Base-by-base conservation (phyloP, 495 filamentous ascomycete species). In the Aspergillus conjunctus region DNA sequence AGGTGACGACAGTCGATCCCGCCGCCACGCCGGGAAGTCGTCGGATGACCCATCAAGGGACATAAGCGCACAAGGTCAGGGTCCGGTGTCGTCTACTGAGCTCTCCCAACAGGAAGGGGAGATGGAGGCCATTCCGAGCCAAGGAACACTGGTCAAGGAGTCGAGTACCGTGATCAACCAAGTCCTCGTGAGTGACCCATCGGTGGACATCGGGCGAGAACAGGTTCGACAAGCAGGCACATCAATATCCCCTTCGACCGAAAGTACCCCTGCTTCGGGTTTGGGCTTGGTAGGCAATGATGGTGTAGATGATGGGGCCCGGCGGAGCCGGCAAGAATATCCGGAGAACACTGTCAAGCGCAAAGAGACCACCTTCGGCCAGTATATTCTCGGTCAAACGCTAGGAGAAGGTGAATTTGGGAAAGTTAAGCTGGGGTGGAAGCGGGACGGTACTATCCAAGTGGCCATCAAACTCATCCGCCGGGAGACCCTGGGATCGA, bases 361-460 rank as follows among this genome's bases (percentile, higher is more conserved):
- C 57, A 98, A 95, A 76, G 91, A 92, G 60, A 92, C 87, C 20
- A 90, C 87, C 14, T 98, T 98, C 70, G 95, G 94, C 39, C 91
- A 96, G 26, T 99, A 97, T 69, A 91, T 94, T 58, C 81, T 99
- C 9, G 94, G 94, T 5, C 92, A 96, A 66, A 97, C 93, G n/a
- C 87, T 99, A 30, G 94, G 94, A 51, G 94, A 98, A 78, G 94
- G 94, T 33, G 94, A 99, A 68, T 99, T 99, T 71, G 94, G 94
- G 54, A 99, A 99, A 70, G 94, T 99, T 66, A 98, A 97, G 73
- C 83, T 99, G 66, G 94, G 94, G n/a, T 99, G 95, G 94, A 98
- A 96, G 76, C 87, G 89, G 70, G 93, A 97, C 73, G 92, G 91
- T 30, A 92, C 89, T 59, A 88, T 96, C 46, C 83, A 98, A 79